Conservation (phyloP, 2,329 filamentous ascomycete genomes). For the Phaeoacremonium minimum region DNA sequence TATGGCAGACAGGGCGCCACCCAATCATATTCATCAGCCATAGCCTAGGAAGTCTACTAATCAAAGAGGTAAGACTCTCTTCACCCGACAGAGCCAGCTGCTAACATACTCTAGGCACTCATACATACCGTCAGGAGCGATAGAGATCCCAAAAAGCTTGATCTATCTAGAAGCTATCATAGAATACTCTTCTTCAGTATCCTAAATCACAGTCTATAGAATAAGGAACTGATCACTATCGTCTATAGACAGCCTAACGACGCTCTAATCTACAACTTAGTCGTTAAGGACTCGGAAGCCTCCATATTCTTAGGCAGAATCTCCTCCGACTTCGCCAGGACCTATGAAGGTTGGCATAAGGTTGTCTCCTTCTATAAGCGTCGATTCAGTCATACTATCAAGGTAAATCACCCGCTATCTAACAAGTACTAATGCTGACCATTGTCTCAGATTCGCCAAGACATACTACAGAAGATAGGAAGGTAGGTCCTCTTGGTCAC, state of each 20-base stretch:
- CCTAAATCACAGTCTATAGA: neutral
- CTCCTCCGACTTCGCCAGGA: neutral
- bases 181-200: neutral
- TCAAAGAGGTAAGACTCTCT: constrained; percentile 17
- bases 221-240: neutral
- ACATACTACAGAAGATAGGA: neutral
- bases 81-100: neutral
- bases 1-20: constrained; percentile 7
- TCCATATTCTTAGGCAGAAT: neutral
- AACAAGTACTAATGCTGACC: neutral
- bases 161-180: neutral
- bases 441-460: neutral
- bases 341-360: neutral
- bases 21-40: constrained; percentile 19
- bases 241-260: neutral
- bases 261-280: neutral
- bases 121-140: constrained; percentile 7
- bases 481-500: neutral
- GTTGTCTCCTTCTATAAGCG: neutral
- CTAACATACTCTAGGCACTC: constrained; percentile 10
- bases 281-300: neutral
- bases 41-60: constrained; percentile 19
- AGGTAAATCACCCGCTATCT: neutral
- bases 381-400: neutral
- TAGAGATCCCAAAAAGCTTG: neutral